These are phyloP conservation scores for Ascochyta koolunga DNA, from an alignment of 2,329 filamentous ascomycete genomes.

Conservation along the genomic window DNA sequence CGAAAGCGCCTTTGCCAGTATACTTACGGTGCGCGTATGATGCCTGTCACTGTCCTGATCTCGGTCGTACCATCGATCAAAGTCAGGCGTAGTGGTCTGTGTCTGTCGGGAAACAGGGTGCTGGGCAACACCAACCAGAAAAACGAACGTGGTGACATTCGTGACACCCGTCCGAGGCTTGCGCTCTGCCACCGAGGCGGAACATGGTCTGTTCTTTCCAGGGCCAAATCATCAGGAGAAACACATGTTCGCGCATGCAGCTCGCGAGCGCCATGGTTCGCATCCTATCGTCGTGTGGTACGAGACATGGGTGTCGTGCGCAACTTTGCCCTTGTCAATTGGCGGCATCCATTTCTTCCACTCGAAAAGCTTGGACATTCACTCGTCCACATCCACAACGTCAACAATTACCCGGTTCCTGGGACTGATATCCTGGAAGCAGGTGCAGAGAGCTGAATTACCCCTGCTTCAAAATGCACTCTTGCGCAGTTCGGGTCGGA, in stretches of 20 bases:
- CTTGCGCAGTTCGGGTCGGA: conserved; percentile 2
- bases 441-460: not conserved
- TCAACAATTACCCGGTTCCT: conserved; percentile 11
- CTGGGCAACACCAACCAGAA: conserved; percentile 26
- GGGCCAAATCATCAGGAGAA: not conserved
- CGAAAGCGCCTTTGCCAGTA: too few species aligned
- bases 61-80: conserved; percentile 13
- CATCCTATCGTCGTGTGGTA: not conserved
- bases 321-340: not conserved
- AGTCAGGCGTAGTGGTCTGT: conserved; percentile 15
- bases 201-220: not conserved
- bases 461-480: conserved; percentile 5
- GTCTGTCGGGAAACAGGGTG: conserved; percentile 15
- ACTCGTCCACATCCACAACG: not conserved
- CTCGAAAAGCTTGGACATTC: not conserved
- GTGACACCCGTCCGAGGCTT: conserved; percentile 29
- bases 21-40: too few species aligned
- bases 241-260: conserved; percentile 11
- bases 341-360: conserved; percentile 3
- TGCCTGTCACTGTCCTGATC: conserved; percentile 10
- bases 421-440: conserved; percentile 6
- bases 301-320: conserved; percentile 7
- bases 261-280: not conserved
- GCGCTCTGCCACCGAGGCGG: conserved; percentile 21
- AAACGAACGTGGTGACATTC: conserved; percentile 31